Evolutionary conservation across 306 rosid species (phyloP).

Genomic region (Inga leiocalycina): DNA sequence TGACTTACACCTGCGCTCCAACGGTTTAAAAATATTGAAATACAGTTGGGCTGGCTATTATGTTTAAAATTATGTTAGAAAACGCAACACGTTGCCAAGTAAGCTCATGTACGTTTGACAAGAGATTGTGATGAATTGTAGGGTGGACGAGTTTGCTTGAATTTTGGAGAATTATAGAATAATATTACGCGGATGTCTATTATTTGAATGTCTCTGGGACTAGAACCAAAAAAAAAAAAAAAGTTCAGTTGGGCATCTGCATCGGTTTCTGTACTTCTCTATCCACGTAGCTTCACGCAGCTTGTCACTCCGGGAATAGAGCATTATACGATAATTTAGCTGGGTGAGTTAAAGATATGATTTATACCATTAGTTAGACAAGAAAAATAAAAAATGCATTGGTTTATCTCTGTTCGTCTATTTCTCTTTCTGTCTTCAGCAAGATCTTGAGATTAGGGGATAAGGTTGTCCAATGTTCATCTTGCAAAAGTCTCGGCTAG

Average conservation of each 20-base stretch:
- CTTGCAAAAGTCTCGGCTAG: background rate
- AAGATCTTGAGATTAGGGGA: background rate
- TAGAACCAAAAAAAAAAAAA: background rate
- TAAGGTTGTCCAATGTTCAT: background rate
- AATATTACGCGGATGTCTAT: too few species aligned
- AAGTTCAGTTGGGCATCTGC: background rate
- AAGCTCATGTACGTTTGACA: too few species aligned
- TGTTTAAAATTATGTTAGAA: too few species aligned
- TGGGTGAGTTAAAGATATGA: background rate
- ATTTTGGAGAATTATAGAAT: too few species aligned
- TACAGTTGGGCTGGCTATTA: background rate
- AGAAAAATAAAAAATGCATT: background rate
- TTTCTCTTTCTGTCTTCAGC: background rate
- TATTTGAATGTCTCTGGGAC: too few species aligned
- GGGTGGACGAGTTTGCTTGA: too few species aligned
- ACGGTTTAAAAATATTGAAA: slow-evolving; percentile 8
- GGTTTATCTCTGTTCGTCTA: background rate
- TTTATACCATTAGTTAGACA: background rate
- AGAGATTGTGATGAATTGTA: too few species aligned
- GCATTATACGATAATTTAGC: too few species aligned
- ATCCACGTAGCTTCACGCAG: background rate
- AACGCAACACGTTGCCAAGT: too few species aligned
- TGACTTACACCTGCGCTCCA: slow-evolving; percentile 27
- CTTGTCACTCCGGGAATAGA: background rate
- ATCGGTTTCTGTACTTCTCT: background rate